Percentiles rank a stretch among this genome's conserved stretches.
phyloP scores from a whole-genome alignment of 805 yeast species.

The Yamadazyma kitorensis region DNA sequence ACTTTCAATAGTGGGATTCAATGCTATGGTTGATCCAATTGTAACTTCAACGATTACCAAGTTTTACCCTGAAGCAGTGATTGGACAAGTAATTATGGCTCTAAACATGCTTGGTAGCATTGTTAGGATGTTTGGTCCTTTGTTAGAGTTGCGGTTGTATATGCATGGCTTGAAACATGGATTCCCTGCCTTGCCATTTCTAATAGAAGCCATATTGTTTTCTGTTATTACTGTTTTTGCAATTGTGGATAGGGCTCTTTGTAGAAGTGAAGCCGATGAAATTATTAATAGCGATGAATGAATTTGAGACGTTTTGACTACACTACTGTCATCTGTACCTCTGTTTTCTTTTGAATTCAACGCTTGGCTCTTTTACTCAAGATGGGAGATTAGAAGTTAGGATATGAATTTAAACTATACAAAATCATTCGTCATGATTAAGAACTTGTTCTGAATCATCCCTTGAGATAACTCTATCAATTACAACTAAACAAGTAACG shows the following conservation, averaged over 20 bases:
- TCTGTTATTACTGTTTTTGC: background rate
- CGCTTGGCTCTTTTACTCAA: too few species aligned
- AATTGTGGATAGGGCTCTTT: background rate
- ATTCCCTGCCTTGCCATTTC: conserved; percentile 6
- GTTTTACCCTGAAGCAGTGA: conserved; percentile 43
- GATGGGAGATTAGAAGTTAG: too few species aligned
- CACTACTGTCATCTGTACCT: too few species aligned
- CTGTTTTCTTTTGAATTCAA: too few species aligned
- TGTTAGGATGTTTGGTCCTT: conserved; percentile 1
- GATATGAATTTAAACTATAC: too few species aligned
- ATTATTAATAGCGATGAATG: too few species aligned
- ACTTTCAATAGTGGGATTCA: conserved; percentile 37
- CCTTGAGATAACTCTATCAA: conserved; percentile 1
- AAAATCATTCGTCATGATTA: too few species aligned
- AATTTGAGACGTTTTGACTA: too few species aligned
- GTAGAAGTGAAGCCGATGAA: background rate
- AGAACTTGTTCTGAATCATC: too few species aligned
- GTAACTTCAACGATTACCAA: conserved; percentile 57
- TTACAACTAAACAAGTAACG: background rate
- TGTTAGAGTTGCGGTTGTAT: conserved; percentile 1
- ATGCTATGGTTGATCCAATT: conserved; percentile 52
- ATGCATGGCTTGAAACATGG: conserved; percentile 10
- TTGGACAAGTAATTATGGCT: conserved; percentile 8
- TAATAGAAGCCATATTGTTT: background rate
- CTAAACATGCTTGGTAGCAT: conserved; percentile 3